Conservation (phyloP, 2,329 filamentous ascomycete species). For the Phialophora tarda region DNA sequence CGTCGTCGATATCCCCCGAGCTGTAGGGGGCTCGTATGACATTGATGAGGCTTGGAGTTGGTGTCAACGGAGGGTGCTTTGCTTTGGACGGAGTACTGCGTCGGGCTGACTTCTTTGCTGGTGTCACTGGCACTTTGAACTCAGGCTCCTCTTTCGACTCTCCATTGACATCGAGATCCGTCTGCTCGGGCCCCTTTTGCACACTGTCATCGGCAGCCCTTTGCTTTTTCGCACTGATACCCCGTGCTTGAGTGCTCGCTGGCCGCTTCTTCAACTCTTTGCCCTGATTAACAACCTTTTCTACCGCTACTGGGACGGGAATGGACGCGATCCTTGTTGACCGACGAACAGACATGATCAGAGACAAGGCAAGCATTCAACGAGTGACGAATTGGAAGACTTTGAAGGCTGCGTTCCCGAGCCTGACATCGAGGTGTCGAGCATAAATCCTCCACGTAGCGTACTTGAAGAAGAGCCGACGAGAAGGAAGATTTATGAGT, state of each 20-base stretch:
- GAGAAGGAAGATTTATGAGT: not conserved
- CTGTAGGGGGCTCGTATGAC: conserved; percentile 54
- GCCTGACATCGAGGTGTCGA: not conserved
- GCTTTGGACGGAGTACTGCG: conserved; percentile 39
- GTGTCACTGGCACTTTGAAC: conserved; percentile 41
- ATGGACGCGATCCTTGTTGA: conserved; percentile 31
- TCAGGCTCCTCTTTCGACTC: conserved; percentile 17
- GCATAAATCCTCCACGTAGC: not conserved
- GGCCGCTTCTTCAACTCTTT: conserved; percentile 37
- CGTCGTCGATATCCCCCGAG: conserved; percentile 49
- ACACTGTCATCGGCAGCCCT: conserved; percentile 15
- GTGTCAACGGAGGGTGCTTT: conserved; percentile 50
- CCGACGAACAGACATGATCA: conserved; percentile 35
- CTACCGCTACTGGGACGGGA: not conserved
- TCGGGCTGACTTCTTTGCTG: conserved; percentile 41
- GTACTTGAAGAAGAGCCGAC: not conserved
- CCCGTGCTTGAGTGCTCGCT: conserved; percentile 19
- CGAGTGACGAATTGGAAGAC: not conserved
- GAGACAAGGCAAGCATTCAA: conserved; percentile 28
- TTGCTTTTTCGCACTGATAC: conserved; percentile 31
- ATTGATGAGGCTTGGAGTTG: conserved; percentile 57
- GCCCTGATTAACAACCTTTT: not conserved
- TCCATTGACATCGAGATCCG: conserved; percentile 18
- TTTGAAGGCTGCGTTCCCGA: not conserved
- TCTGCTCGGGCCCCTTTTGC: not conserved